Base-by-base conservation (phyloP, 2,329 filamentous ascomycete species). In the Rhinocladiella mackenziei region DNA sequence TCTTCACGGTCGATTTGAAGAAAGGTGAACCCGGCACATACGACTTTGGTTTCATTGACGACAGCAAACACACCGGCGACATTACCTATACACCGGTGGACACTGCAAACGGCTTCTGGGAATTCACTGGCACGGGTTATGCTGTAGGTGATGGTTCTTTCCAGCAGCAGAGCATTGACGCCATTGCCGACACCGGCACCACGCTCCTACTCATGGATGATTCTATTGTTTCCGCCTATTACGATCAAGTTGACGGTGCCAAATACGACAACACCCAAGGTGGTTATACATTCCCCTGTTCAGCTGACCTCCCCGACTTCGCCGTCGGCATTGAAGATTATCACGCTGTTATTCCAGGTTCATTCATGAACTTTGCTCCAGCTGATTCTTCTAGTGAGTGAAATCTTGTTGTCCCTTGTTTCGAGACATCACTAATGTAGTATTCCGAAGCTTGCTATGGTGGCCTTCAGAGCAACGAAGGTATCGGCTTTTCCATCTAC, bases 161-260 rank as follows among this genome's bases (percentile, higher is more conserved):
- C 62, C 65, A 68, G 43, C 57, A 62, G 26, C 42, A 61, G 34
- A 58, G 65, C 48, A 72, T 79, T 61, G 54, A 61, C 30, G 74
- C 72, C 54, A 84, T 86, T 61, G 78, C 79, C 57, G 83, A 86
- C 66, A 86, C 83, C 2, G 83, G 83, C 41, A 86, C 83, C 43
- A 81, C 81, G 1, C 76, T 86, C 20, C 64, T 84, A 43, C 71
- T 83, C 51, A 63, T 82, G 13, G 76, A 78, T 18, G 60, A 71
- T 43, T 54, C 60, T 22, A 68, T 82, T 47, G 74, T 78, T 51
- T 55, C 63, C 1, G 72, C 68, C 30, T 86, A 84, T 71, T 86
- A 84, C 68, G 59, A 60, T 26, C 60, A 76, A 49, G 72, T 86
- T 48, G 42, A 57, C 5, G 74, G 77, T 3, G 70, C 82, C 0